A percentile compares a stretch with the other conserved stretches of the same genome.
These are phyloP conservation scores for Hyaloscypha hepaticicola DNA, from an alignment of 495 filamentous ascomycete genomes.

Conservation along the genomic window DNA sequence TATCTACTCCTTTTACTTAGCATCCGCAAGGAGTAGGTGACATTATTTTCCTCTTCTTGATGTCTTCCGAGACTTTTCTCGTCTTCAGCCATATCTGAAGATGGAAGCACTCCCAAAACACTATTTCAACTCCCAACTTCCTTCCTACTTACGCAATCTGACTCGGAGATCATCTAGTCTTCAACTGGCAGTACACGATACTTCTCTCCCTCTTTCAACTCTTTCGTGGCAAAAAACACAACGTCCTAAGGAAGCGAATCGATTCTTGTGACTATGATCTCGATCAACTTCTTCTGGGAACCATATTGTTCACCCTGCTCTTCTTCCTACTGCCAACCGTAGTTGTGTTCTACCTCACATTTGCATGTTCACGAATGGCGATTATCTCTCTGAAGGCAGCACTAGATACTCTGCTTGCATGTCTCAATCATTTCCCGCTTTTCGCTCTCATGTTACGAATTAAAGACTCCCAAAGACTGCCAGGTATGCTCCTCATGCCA, in stretches of 20 bases:
- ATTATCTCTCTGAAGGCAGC: conserved; percentile 90
- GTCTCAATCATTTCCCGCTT: conserved; percentile 95
- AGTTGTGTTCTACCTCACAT: conserved; percentile 94
- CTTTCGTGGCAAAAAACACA: conserved; percentile 96
- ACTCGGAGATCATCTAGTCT: no score
- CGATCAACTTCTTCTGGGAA: conserved; percentile 93
- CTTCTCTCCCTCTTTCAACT: conserved; percentile 96
- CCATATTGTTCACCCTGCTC: conserved; percentile 92
- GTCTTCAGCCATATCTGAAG: no score
- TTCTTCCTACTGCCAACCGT: conserved; percentile 96
- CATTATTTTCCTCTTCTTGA: no score
- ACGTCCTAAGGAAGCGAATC: conserved; percentile 94
- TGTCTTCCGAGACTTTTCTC: no score
- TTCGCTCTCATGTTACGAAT: conserved; percentile 96
- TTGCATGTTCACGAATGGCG: conserved; percentile 88
- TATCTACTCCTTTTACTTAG: conserved; percentile 97
- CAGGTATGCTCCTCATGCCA: conserved; percentile 52
- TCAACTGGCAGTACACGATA: conserved; percentile 96
- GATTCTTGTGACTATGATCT: conserved; percentile 99
- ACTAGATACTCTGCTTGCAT: conserved; percentile 88
- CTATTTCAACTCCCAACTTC: no score
- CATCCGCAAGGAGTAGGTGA: conserved; percentile 90
- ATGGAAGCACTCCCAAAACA: no score
- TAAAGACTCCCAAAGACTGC: conserved; percentile 88
- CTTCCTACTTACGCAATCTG: no score